Percentiles rank a stretch among this genome's conserved stretches.
phyloP scores from a whole-genome alignment of 495 filamentous ascomycete species.

The Cercophora newfieldiana region DNA sequence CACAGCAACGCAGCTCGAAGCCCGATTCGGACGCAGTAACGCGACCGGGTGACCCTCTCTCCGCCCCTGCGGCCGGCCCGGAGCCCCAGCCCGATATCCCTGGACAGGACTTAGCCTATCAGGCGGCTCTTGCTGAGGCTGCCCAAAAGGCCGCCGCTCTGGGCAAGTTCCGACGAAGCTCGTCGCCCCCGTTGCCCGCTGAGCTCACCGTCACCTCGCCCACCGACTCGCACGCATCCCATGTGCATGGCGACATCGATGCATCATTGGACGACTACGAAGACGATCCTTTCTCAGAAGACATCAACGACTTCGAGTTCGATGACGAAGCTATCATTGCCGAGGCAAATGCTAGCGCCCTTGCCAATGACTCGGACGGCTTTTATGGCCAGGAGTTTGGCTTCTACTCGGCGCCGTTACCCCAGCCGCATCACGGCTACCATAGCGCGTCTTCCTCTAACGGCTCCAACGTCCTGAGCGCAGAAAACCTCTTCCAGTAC shows the following conservation, averaged over 20 bases:
- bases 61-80: slow-evolving; percentile 18
- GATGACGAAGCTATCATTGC: slow-evolving; percentile 91
- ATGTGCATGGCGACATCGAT: slow-evolving; percentile 24
- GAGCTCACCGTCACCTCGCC: slow-evolving; percentile 49
- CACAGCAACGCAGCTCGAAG: slow-evolving; percentile 31
- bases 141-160: slow-evolving; percentile 71
- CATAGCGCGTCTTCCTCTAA: slow-evolving; percentile 9
- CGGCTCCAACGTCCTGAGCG: slow-evolving; percentile 32
- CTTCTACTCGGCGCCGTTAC: slow-evolving; percentile 79
- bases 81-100: slow-evolving; percentile 18
- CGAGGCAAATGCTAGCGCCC: slow-evolving; percentile 88
- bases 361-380: slow-evolving; percentile 88
- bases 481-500: slow-evolving; percentile 54
- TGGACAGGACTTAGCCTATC: slow-evolving; percentile 66
- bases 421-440: slow-evolving; percentile 31
- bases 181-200: slow-evolving; percentile 52
- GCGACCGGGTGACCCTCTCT: slow-evolving; percentile 17
- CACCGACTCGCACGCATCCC: slow-evolving; percentile 39
- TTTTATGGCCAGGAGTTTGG: slow-evolving; percentile 97
- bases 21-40: slow-evolving; percentile 43
- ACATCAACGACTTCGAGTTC: slow-evolving; percentile 30
- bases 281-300: not conserved
- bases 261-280: slow-evolving; percentile 6
- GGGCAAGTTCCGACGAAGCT: slow-evolving; percentile 64
- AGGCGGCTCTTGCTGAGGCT: slow-evolving; percentile 77